These are phyloP conservation scores for Mycena maculata DNA, from an alignment of 768 basidiomycete genomes.

Conservation along the genomic window DNA sequence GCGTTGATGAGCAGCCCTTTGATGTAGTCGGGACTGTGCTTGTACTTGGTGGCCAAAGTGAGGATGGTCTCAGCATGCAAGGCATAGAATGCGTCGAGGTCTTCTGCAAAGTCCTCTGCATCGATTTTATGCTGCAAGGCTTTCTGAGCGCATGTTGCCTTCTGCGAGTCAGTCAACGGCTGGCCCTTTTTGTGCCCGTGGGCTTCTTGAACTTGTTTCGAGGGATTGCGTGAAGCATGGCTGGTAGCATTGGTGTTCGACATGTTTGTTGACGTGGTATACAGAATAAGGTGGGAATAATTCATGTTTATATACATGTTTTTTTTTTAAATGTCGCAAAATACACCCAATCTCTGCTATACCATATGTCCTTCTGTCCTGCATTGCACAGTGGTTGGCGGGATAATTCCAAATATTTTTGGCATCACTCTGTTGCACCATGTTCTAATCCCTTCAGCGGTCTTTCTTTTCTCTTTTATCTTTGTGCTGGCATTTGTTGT, in stretches of 20 bases:
- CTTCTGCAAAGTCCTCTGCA: not conserved
- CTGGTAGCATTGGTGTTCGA: not conserved
- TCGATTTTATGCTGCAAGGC: not conserved
- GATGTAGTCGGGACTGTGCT: not conserved
- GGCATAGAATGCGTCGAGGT: not conserved
- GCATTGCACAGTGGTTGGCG: too few relatives aligned
- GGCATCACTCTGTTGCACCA: too few relatives aligned
- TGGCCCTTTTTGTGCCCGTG: constrained; percentile 1
- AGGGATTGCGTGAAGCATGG: not conserved
- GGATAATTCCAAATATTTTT: too few relatives aligned
- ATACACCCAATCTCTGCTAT: too few relatives aligned
- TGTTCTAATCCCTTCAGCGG: too few relatives aligned
- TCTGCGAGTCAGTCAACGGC: not conserved
- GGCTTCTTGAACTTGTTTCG: not conserved
- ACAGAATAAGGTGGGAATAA: too few relatives aligned
- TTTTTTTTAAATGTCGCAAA: too few relatives aligned
- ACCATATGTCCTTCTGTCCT: too few relatives aligned
- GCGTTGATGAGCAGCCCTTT: not conserved
- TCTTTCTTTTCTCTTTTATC: too few relatives aligned
- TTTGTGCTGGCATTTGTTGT: too few relatives aligned
- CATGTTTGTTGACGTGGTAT: not conserved
- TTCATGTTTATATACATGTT: not conserved
- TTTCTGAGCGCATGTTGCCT: not conserved
- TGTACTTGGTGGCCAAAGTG: not conserved
- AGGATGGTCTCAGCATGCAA: not conserved